These are phyloP conservation scores for Besnoitia besnoiti DNA, from an alignment of 169 alveolate genomes.

Conservation along the genomic window DNA sequence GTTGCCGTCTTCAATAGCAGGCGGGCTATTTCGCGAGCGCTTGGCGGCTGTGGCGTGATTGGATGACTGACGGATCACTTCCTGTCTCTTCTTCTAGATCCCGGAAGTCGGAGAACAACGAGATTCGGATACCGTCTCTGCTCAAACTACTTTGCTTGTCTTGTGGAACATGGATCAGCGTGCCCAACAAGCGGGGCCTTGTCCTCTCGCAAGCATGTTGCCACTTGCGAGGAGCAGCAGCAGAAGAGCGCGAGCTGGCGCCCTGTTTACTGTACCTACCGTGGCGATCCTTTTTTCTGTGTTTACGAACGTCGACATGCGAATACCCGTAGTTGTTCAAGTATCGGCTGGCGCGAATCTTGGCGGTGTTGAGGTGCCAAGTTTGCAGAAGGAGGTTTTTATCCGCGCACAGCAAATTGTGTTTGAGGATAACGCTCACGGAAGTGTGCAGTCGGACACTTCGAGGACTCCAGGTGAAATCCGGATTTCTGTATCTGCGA, in stretches of 20 bases:
- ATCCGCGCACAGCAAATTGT: neutral
- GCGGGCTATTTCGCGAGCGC: too few relatives aligned
- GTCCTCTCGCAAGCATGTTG: neutral
- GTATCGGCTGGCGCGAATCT: neutral
- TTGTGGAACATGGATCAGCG: neutral
- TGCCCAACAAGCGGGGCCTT: neutral
- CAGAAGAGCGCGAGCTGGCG: neutral
- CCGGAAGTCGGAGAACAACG: too few relatives aligned
- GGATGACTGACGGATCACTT: too few relatives aligned
- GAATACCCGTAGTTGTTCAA: neutral
- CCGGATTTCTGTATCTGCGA: neutral
- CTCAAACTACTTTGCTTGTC: too few relatives aligned
- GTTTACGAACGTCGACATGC: neutral
- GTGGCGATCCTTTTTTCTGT: neutral
- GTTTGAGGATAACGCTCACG: neutral
- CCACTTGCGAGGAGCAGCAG: neutral
- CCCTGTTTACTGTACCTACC: neutral
- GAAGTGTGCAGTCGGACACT: neutral
- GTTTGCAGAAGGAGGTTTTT: neutral
- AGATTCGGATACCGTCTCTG: too few relatives aligned
- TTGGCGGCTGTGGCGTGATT: too few relatives aligned
- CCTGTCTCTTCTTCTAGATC: too few relatives aligned
- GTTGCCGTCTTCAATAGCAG: too few relatives aligned
- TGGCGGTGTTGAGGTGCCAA: neutral
- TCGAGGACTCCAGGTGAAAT: neutral